phyloP scores from a whole-genome alignment of 345 rosid species.

The Brassica nigra region DNA sequence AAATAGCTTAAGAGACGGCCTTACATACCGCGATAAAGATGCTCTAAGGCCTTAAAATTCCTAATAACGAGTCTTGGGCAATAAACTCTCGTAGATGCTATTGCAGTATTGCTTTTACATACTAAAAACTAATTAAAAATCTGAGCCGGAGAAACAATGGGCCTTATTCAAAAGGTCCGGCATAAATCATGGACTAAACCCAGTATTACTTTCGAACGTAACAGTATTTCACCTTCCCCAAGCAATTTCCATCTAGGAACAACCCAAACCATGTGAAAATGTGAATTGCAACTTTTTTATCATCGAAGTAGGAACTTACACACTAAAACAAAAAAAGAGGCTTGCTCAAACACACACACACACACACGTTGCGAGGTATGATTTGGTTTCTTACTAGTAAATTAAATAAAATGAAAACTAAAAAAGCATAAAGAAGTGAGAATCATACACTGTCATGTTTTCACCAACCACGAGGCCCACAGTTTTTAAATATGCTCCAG shows the following conservation, averaged over 20 bases:
- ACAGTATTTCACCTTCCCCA: background rate
- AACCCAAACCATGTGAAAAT: background rate
- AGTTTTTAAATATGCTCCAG: background rate
- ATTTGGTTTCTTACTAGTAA: slow-evolving; percentile 1
- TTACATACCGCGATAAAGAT: no score
- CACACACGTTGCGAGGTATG: background rate
- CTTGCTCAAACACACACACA: no score
- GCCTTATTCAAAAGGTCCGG: slow-evolving; percentile 11
- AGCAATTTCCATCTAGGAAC: background rate
- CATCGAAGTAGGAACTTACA: background rate
- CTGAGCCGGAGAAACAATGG: background rate
- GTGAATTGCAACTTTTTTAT: background rate
- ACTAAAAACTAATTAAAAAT: background rate
- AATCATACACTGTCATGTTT: slow-evolving; percentile 1
- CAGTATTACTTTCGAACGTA: background rate
- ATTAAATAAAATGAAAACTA: background rate
- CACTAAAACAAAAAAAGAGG: background rate
- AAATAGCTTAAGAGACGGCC: no score
- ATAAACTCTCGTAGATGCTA: background rate
- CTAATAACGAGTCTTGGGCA: background rate
- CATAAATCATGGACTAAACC: background rate
- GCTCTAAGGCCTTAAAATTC: background rate
- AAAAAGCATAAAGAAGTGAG: slow-evolving; percentile 6
- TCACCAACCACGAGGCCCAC: slow-evolving; percentile 16
- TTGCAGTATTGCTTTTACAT: background rate